These are phyloP conservation scores for Paraleonurus japonicus DNA, from an alignment of 257 asterid species.

Conservation along the genomic window DNA sequence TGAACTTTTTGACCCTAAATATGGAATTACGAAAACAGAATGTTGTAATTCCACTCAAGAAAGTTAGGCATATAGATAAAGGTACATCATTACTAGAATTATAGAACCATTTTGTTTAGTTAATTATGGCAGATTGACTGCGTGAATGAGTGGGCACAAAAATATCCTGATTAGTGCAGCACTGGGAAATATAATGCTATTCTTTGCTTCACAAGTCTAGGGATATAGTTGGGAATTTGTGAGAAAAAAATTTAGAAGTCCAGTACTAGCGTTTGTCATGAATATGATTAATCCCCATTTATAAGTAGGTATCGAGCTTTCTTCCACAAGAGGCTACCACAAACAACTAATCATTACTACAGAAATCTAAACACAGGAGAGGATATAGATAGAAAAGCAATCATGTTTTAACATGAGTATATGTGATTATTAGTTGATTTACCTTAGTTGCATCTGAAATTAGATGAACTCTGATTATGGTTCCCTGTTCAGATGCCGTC, in stretches of 20 bases:
- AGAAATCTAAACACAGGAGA: neutral
- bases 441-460: constrained; percentile 92
- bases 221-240: constrained; percentile 8
- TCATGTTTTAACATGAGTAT: neutral
- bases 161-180: no score
- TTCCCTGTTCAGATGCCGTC: constrained; percentile 93
- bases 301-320: neutral
- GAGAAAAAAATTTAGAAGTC: neutral
- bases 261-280: neutral
- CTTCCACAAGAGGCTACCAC: constrained; percentile 8
- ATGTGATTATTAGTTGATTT: constrained; percentile 22
- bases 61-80: neutral
- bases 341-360: neutral
- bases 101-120: no score
- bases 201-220: neutral
- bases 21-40: neutral
- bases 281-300: neutral
- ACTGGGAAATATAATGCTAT: no score
- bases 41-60: neutral
- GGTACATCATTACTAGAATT: no score
- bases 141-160: no score
- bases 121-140: neutral
- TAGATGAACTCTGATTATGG: constrained; percentile 87
- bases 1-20: neutral
- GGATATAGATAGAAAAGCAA: constrained; percentile 10